Base-by-base conservation (phyloP, 2,329 filamentous ascomycete genomes). In the Fusarium burgessii region DNA sequence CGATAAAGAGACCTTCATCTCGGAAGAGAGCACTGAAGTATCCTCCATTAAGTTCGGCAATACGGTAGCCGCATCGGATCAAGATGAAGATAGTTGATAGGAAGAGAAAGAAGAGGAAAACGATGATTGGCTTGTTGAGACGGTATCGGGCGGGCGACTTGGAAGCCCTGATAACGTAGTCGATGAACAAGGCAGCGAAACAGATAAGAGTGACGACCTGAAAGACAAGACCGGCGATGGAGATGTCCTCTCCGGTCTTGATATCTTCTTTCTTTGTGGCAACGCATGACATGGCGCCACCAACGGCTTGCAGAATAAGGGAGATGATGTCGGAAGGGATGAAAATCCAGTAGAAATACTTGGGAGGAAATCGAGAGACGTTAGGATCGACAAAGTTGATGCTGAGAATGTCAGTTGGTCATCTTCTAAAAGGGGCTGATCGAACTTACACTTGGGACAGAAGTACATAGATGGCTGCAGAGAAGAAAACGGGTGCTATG, bases 31-130 rank as follows among this genome's bases (percentile, higher is more conserved):
- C 68, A 52, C 74, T 76, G 36, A 74, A 76, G 80, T 87, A 91
- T 4, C 89, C 88, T 33, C 87, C 82, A 46, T 83, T 84, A 61
- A 91, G 76, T 79, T 91, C 89, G 0, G 84, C 85, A 33, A 90
- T 86, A 46, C 89, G 84, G 73, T 89, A 91, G 32, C 86, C 83
- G 51, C 85, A 89, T 27, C 89, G 82, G 11, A 87, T 83, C 54
- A 90, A 84, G 67, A 91, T 86, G 55, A 84, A 83, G 10, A 90
- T 46, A 6, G 87, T 89, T 3, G 87, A 83, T 6, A 87, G 74
- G 3, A 81, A 77, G 14, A 89, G 78, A 27, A 84, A 85, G 23
- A 74, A 46, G n/a, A 88, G 73, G 71, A 90, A 90, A 15, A 81
- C 79, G 42, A 79, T 78, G 74, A 88, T 86, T 3, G 77, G 62